Evolutionary conservation across 2,329 filamentous ascomycete genomes (phyloP).

Genomic region (Metarhizium sp.): DNA sequence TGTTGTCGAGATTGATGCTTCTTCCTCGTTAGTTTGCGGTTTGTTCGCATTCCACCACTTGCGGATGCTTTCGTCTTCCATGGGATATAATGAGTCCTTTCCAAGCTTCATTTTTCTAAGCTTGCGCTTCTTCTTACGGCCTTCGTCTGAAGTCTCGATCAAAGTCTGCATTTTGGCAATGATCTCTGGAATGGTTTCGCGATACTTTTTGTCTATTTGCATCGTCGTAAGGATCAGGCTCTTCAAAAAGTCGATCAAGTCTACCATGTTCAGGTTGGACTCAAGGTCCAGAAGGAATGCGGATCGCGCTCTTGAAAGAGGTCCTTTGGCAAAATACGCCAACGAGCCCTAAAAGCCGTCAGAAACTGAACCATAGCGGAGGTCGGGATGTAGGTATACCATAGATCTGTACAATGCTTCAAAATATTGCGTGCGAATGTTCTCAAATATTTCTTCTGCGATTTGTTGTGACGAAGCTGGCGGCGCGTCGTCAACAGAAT

Average conservation of each 20-base stretch:
- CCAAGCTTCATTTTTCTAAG: constrained; percentile 57
- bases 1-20: constrained; percentile 35
- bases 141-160: constrained; percentile 45
- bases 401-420: constrained; percentile 55
- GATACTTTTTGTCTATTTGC: constrained; percentile 70
- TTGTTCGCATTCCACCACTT: constrained; percentile 61
- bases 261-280: constrained; percentile 47
- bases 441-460: constrained; percentile 45
- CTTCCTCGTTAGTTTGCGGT: constrained; percentile 39
- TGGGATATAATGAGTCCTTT: constrained; percentile 59
- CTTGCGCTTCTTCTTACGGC: constrained; percentile 37
- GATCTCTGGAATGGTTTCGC: constrained; percentile 57
- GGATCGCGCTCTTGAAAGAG: constrained; percentile 64
- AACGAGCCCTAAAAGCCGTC: constrained; percentile 50
- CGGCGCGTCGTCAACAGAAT: constrained; percentile 1
- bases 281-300: constrained; percentile 58
- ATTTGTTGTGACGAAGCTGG: constrained; percentile 25
- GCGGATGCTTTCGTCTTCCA: constrained; percentile 54
- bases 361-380: background rate
- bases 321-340: constrained; percentile 77
- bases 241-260: constrained; percentile 61
- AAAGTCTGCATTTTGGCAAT: constrained; percentile 47
- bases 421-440: constrained; percentile 48
- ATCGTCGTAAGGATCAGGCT: constrained; percentile 56
- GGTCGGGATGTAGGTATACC: constrained; percentile 28